Evolutionary conservation across 2,329 filamentous ascomycete genomes (phyloP).

Genomic region (Fusarium sp.): DNA sequence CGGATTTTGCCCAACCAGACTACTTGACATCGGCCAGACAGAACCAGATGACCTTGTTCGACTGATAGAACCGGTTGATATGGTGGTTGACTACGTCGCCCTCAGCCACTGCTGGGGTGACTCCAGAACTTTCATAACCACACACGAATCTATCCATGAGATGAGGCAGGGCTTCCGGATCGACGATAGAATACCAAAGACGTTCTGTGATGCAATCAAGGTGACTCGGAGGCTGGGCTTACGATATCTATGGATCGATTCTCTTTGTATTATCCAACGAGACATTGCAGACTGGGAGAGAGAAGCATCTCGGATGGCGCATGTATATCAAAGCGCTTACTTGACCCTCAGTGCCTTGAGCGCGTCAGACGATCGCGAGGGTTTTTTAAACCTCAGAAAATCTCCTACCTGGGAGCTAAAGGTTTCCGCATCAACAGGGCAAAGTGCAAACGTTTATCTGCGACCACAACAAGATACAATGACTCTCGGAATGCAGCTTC

Average conservation of each 20-base stretch:
- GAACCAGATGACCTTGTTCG: not conserved
- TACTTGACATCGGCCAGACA: not conserved
- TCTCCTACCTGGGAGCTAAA: not conserved
- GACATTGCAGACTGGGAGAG: not conserved
- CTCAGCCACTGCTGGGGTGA: not conserved
- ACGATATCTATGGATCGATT: constrained; percentile 2
- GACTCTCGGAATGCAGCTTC: not conserved
- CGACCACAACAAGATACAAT: not conserved
- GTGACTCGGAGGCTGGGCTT: not conserved
- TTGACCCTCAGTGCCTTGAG: not conserved
- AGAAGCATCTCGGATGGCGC: not conserved
- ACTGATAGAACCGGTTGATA: not conserved
- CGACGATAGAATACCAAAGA: not conserved
- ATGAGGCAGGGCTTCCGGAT: not conserved
- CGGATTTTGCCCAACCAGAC: not conserved
- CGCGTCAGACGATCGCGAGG: not conserved
- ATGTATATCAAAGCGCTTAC: not conserved
- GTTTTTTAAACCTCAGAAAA: not conserved
- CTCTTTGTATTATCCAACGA: constrained; percentile 3
- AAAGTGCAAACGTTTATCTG: not conserved
- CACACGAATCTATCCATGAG: not conserved
- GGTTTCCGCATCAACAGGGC: not conserved
- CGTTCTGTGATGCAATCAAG: not conserved
- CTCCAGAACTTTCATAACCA: not conserved
- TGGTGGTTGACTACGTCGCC: not conserved